Evolutionary conservation across 805 yeast species (phyloP), one percentile per base, ranked within the genome.

Genomic region (Pichia paraexigua): DNA sequence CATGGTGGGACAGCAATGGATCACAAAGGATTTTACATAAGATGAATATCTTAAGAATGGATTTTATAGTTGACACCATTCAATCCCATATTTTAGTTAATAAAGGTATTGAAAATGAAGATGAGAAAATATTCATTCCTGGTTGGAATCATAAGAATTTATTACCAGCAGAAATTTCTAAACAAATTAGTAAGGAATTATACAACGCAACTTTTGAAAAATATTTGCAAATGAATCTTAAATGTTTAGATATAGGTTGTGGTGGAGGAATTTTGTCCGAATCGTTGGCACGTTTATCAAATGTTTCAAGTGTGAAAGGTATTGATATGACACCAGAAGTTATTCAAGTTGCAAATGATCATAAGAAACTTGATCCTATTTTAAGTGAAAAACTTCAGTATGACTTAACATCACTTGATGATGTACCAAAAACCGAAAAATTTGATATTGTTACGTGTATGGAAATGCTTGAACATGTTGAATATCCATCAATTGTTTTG

Each of bases 1-100:
- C 88, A n/a, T 94, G 99, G 99, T 94, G 99, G 99, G 96, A 94
- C 60, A 82, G 87, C 15, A 70, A 82, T 56, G 99, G 99, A 0
- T 85, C 97, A 1, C 98, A 94, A 64, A 72, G 99, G 41, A 87
- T 94, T 50, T 75, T 94, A 43, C 98, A 94, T 69, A 87, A 90
- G 69, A 92, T 94, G 99, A 94, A 94, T 65, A 72, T 88, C 47
- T 73, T 88, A 49, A 72, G 99, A 56, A 77, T 92, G 85, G 97
- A 90, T 65, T 94, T 90, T 63, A 82, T 94, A 47, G 80, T 78
- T 55, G 76, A 77, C 5, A 83, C 82, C 0, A 69, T 92, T 27
- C 70, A 72, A 56, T 56, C 60, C 9, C 71, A 76, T 51, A 55
- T 78, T 30, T 63, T 64, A 45, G 63, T 80, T 53, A 79, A 79